Evolutionary conservation across 108 stramenopile genomes (phyloP), one percentile per base, ranked within the genome.

Genomic region (Chaetoceros muelleri): DNA sequence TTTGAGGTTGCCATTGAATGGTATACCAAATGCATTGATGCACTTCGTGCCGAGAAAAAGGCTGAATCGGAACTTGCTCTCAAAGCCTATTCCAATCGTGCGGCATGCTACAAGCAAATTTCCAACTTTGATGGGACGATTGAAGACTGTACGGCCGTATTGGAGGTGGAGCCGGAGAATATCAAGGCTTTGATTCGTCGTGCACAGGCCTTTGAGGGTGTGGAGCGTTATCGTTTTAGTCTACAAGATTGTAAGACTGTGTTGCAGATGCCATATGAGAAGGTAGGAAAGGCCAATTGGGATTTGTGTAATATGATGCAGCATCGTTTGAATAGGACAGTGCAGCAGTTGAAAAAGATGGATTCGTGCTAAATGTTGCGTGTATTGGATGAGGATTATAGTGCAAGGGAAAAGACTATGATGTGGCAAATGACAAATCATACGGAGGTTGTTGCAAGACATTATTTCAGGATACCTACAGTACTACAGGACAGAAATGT

Each of bases 41-140:
- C 72, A 20, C 69, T 95, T 30, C 53, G 72, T 30, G 72, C 79
- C 52, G 73, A 86, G 60, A 76, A 77, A 30, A 70, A 87, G 57
- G 64, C 40, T 2, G 61, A 57, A 25, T 82, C 80, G 49, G 78
- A 82, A 17, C 60, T 99, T 52, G 94, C 94, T 34, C 60, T 99
- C 76, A 99, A 99, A 76, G 95, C 93, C 24, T 90, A 78, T 70
- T 64, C 83, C 65, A 99, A 99, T 62, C 94, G 98, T 52, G 92
- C 96, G 18, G 98, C 98, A 27, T 99, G 98, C 78, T 94, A 95
- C 96, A 99, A 99, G 78, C 97, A 99, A 80, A 93, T 99, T 58
- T 90, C 87, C 62, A 96, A 99, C 78, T 99, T 97, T 62, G 96
- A 99, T 61, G 98, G 91, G 18, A 85, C 85, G 23, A 97, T 99